A percentile compares a stretch with the other conserved stretches of the same genome.
Conservation (phyloP, 2,329 filamentous ascomycete genomes). For the Colletotrichum sojae region DNA sequence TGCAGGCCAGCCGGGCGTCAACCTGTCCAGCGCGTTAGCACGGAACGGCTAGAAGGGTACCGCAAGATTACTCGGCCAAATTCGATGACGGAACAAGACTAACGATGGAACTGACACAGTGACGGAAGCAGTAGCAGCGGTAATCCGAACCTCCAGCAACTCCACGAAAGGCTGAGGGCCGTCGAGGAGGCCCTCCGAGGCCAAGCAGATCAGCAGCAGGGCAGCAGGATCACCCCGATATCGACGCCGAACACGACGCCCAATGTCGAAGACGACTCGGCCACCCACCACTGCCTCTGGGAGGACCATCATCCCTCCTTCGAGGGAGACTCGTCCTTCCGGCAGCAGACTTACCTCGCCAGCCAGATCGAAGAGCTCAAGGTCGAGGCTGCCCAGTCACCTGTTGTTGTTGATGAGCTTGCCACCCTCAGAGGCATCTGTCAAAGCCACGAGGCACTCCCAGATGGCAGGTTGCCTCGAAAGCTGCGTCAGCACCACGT, state of each 20-base stretch:
- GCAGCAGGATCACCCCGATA: conserved; percentile 17
- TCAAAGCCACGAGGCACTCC: conserved; percentile 7
- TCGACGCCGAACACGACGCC: conserved; percentile 23
- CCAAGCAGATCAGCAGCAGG: conserved; percentile 1
- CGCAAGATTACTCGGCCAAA: neutral
- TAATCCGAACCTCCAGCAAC: conserved; percentile 19
- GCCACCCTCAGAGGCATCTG: conserved; percentile 20
- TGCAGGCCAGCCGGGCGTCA: conserved; percentile 40
- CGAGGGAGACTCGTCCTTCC: conserved; percentile 40
- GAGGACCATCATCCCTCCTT: conserved; percentile 24
- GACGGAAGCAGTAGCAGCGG: neutral
- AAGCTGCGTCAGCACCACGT: conserved; percentile 4
- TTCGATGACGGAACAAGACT: neutral
- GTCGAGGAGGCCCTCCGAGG: conserved; percentile 37
- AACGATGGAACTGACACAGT: neutral
- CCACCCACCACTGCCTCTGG: conserved; percentile 14
- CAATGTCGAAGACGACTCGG: conserved; percentile 19
- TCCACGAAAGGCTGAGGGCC: conserved; percentile 36
- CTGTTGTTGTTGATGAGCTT: conserved; percentile 32
- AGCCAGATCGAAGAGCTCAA: conserved; percentile 36
- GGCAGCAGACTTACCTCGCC: conserved; percentile 36
- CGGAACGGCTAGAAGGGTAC: conserved; percentile 19
- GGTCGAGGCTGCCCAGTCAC: conserved; percentile 15
- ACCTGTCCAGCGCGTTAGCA: neutral
- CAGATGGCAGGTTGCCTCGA: neutral